Conservation (phyloP, 139 green algal genomes). For the Coccomyxa sp. region DNA sequence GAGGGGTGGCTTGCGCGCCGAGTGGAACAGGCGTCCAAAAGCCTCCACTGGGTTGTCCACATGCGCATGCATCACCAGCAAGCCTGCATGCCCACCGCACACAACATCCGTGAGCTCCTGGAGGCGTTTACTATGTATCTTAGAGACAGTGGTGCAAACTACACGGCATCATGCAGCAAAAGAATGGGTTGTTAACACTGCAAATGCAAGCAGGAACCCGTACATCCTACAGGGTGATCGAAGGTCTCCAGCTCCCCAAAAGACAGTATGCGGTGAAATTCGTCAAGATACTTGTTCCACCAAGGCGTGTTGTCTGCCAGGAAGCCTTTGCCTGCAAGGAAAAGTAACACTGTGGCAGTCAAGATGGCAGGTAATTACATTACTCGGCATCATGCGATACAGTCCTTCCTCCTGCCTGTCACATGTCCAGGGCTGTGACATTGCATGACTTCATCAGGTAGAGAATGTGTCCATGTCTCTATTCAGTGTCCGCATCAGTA, state of each 20-base stretch:
- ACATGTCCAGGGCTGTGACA: background rate
- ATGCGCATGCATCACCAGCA: constrained; percentile 46
- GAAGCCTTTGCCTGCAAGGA: background rate
- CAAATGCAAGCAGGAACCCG: background rate
- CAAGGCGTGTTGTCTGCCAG: constrained; percentile 53
- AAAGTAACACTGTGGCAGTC: background rate
- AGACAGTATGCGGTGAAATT: constrained; percentile 69
- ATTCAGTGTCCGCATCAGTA: background rate
- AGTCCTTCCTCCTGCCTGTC: background rate
- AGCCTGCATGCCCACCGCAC: constrained; percentile 24
- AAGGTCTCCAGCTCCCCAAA: constrained; percentile 84
- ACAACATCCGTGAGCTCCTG: background rate
- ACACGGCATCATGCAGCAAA: too few relatives aligned
- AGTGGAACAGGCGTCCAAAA: constrained; percentile 39
- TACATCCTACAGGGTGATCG: constrained; percentile 83
- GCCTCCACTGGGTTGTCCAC: constrained; percentile 38
- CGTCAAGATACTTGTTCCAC: constrained; percentile 66
- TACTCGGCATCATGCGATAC: background rate
- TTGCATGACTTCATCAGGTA: background rate
- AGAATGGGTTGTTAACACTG: too few relatives aligned
- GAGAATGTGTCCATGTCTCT: background rate
- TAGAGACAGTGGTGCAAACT: background rate
- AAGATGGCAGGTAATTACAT: too few relatives aligned
- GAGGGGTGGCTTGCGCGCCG: constrained; percentile 32
- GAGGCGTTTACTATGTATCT: background rate